Base-by-base conservation (phyloP, 164 flowering plant genomes). In the Vitis labrusca region DNA sequence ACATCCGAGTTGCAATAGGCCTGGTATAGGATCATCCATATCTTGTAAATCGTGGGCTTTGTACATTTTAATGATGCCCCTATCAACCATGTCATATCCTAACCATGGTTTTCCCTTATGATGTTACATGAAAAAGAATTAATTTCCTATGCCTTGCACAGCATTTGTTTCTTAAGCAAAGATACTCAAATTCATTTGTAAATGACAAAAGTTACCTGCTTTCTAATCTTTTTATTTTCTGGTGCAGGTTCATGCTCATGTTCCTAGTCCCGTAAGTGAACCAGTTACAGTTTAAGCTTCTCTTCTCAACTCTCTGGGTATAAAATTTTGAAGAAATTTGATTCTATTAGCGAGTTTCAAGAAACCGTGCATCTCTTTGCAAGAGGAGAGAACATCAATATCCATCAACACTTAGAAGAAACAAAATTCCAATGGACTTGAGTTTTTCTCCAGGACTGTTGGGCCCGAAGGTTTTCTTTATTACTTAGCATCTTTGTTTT, bases 221-320 rank as follows among this genome's bases (percentile, higher is more conserved):
- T 37, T 37, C 44, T 37, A 3, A 37, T 32, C 30, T 61, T 52
- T 11, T 50, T 58, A 30, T 29, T 61, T 51, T 61, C 54, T 49
- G 60, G 50, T 19, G 66, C 88, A 89, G 93, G 90, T 89, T 52
- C 64, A 69, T 70, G 78, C 73, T 69, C 78, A 74, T 48, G 73
- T 68, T 66, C 63, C 82, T 54, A 75, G 72, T 70, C 78, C 85
- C 74, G 85, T 79, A 71, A 77, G 71, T 73, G 88, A 84, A 75
- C 83, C 93, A 69, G 86, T 89, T 71, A 84, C 86, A 30, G 94
- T 80, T 66, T 93, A 83, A 79, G 79, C 76, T 77, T 81, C 68
- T 65, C 76, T 77, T 81, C 68, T 63, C 75, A 59, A 65, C 32
- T 9, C 16, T 37, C 27, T 8, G 5, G 50, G 65, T 61, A 58